Evolutionary conservation across 2,329 filamentous ascomycete species (phyloP).

Genomic region (Botryotinia convoluta): DNA sequence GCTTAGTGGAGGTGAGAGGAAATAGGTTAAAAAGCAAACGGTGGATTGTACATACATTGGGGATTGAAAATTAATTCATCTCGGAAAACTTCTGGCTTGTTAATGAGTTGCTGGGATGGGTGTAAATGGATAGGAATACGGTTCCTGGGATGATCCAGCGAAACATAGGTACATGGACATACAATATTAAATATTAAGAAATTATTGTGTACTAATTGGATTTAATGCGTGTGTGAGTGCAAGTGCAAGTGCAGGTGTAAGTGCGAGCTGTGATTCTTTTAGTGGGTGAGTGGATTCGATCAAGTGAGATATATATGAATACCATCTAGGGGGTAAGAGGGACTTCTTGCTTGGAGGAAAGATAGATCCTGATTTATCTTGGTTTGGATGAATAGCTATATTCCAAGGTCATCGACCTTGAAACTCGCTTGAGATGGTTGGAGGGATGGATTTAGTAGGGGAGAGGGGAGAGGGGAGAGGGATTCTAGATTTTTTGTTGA

Average conservation of each 20-base stretch:
- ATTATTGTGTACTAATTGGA: not conserved
- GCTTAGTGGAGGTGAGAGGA: not conserved
- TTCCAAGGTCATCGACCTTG: not conserved
- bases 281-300: not conserved
- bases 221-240: not conserved
- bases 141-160: not conserved
- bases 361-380: not conserved
- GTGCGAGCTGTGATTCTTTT: not conserved
- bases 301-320: not conserved
- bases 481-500: too few species aligned
- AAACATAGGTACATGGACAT: slow-evolving; percentile 7
- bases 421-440: not conserved
- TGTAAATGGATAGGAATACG: slow-evolving; percentile 14
- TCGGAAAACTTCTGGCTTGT: slow-evolving; percentile 7
- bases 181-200: slow-evolving; percentile 11
- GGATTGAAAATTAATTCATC: not conserved
- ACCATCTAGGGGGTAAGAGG: not conserved
- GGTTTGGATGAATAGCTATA: not conserved
- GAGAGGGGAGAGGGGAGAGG: too few species aligned
- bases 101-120: slow-evolving; percentile 4
- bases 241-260: too few species aligned
- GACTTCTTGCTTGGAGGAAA: not conserved
- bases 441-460: too few species aligned
- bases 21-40: slow-evolving; percentile 1
- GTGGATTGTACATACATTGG: slow-evolving; percentile 14